Base-by-base conservation (phyloP, 192 early-diverging fungal genomes). In the Cetraspora pellucida region DNA sequence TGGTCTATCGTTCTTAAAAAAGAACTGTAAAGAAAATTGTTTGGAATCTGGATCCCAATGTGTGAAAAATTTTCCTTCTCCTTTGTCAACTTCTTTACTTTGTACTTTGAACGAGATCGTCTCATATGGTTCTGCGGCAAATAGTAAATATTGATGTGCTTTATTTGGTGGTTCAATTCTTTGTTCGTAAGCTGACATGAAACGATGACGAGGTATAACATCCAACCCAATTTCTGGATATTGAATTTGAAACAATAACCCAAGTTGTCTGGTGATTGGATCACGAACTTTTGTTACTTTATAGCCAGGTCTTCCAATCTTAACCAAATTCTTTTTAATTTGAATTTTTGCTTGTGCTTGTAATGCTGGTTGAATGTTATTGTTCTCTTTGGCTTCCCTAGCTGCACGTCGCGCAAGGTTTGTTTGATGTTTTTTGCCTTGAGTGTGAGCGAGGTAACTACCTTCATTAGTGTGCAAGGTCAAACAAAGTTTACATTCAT, bases 161-260 rank as follows among this genome's bases (percentile, higher is more conserved):
- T 93, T 89, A 72, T 93, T 93, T 27, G 96, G 95, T 23, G 88
- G 85, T 79, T 99, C 96, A 5, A 94, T 85, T 57, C 90, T 89
- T 81, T 99, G 97, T 83, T 99, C 97, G 77, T 93, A 99, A 0
- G 96, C 95, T 3, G 91, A 92, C 97, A 99, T 99, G 84, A 99
- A 99, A 45, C 97, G 88, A 75, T 97, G 93, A 27, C 92, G 86
- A 30, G 97, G 97, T 68, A 90, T 93, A 11, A 94, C 90, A 14
- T 90, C 92, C 16, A 90, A 87, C 23, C 88, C 92, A 75, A 96
- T 93, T 77, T 99, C 93, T 10, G 97, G 97, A 78, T 97, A 99
- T 54, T 95, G 92, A 73, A 99, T 90, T 79, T 98, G 95, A 80
- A 96, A 96, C 21, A 98, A 82, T 58, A 99, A 79, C 0, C 97